Evolutionary conservation across 225 moss, liverwort and hornwort species (phyloP).

Genomic region (Marchantia paleacea): DNA sequence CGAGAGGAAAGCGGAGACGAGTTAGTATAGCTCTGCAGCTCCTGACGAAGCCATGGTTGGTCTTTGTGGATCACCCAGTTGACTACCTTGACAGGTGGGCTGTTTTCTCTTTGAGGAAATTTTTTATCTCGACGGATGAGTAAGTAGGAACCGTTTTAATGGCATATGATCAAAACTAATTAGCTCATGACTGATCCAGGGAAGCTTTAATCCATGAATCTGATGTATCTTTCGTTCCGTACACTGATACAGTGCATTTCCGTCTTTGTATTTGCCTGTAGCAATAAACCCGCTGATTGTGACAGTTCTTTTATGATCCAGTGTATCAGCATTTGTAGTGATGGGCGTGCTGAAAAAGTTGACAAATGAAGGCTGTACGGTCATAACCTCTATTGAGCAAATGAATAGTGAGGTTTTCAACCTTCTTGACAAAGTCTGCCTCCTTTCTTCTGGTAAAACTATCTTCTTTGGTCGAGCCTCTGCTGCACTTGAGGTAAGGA

Average conservation of each 20-base stretch:
- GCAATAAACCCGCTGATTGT: too few species aligned
- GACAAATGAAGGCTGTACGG: conserved; percentile 40
- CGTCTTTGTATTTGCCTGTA: too few species aligned
- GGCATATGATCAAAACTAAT: not conserved
- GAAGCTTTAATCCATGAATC: not conserved
- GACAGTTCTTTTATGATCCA: conserved; percentile 16
- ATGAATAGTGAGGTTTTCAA: conserved; percentile 48
- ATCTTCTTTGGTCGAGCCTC: conserved; percentile 47
- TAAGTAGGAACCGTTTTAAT: not conserved
- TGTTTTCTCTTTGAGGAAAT: not conserved
- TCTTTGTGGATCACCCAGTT: conserved; percentile 50
- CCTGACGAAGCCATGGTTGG: conserved; percentile 46
- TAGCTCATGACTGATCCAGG: not conserved
- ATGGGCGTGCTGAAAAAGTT: conserved; percentile 52
- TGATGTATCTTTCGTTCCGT: not conserved
- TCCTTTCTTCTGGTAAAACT: conserved; percentile 49
- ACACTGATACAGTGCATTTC: too few species aligned
- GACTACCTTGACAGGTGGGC: conserved; percentile 45
- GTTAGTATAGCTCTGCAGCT: conserved; percentile 51
- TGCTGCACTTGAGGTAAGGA: conserved; percentile 48
- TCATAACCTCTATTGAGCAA: conserved; percentile 42
- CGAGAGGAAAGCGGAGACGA: conserved; percentile 44
- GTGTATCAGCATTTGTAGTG: conserved; percentile 48
- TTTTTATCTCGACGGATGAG: not conserved
- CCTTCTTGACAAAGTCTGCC: conserved; percentile 48